These are phyloP conservation scores for Ophiostoma tasmaniense DNA, from an alignment of 2,329 filamentous ascomycete species.

Conservation along the genomic window DNA sequence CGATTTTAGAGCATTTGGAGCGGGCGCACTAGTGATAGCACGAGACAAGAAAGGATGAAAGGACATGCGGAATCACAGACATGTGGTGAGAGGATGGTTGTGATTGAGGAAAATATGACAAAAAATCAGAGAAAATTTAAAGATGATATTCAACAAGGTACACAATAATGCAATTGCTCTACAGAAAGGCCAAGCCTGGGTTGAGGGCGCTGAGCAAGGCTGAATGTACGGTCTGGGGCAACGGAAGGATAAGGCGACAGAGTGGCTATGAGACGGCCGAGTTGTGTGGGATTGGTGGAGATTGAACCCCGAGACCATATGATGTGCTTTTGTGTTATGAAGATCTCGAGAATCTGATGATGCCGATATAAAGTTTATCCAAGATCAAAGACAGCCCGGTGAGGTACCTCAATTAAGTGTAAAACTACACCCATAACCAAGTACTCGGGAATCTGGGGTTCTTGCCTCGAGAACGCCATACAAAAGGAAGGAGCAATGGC, in stretches of 20 bases:
- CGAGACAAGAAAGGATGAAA: slow-evolving; percentile 9
- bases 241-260: neutral
- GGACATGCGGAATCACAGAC: neutral
- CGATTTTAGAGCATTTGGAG: neutral
- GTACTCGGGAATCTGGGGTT: neutral
- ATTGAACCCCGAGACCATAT: neutral
- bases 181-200: neutral
- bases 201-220: neutral
- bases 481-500: neutral
- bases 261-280: neutral
- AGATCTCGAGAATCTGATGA: neutral
- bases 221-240: neutral
- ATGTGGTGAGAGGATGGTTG: too few relatives aligned
- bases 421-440: neutral
- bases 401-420: neutral
- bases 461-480: neutral
- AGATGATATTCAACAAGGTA: neutral
- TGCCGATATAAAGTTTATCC: neutral
- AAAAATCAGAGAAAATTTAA: neutral
- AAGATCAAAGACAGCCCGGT: neutral
- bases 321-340: neutral
- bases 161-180: neutral
- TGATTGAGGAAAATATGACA: too few relatives aligned
- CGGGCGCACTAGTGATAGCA: slow-evolving; percentile 11
- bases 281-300: neutral